phyloP scores from a whole-genome alignment of 148 eudicot species.

The Cornus controversa region DNA sequence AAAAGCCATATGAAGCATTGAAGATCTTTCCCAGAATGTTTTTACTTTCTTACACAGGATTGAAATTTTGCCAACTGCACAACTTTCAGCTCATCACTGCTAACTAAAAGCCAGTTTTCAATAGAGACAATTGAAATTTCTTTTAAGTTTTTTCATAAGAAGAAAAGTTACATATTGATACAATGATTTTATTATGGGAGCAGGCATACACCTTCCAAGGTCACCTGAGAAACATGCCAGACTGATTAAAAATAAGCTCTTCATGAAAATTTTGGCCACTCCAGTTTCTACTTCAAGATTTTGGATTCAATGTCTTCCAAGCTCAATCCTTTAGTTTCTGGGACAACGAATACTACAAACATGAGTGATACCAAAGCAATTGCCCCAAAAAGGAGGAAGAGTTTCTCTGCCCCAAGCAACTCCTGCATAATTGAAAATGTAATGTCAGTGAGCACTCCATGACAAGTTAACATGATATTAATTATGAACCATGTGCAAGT shows the following conservation, averaged over 20 bases:
- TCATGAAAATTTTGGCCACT: neutral
- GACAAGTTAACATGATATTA: neutral
- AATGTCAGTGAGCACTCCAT: slow-evolving; percentile 1
- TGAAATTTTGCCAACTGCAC: neutral
- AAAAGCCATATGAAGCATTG: neutral
- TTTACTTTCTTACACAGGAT: neutral
- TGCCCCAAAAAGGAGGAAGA: slow-evolving; percentile 77
- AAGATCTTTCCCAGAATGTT: neutral
- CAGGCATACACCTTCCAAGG: neutral
- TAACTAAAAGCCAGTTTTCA: neutral
- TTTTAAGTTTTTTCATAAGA: neutral
- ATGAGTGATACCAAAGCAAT: slow-evolving; percentile 75
- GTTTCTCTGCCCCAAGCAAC: slow-evolving; percentile 86
- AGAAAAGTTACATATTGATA: neutral
- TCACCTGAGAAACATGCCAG: slow-evolving; percentile 2
- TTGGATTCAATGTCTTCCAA: slow-evolving; percentile 95
- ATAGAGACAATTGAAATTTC: neutral
- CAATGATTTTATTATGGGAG: neutral
- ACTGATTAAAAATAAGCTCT: neutral
- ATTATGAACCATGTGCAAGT: neutral
- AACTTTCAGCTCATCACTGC: neutral
- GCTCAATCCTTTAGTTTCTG: slow-evolving; percentile 96
- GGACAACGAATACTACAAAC: slow-evolving; percentile 61
- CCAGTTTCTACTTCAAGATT: slow-evolving; percentile 56
- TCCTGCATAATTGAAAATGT: slow-evolving; percentile 61